Conservation (phyloP, 805 yeast species). For the Teunomyces pallodes region DNA sequence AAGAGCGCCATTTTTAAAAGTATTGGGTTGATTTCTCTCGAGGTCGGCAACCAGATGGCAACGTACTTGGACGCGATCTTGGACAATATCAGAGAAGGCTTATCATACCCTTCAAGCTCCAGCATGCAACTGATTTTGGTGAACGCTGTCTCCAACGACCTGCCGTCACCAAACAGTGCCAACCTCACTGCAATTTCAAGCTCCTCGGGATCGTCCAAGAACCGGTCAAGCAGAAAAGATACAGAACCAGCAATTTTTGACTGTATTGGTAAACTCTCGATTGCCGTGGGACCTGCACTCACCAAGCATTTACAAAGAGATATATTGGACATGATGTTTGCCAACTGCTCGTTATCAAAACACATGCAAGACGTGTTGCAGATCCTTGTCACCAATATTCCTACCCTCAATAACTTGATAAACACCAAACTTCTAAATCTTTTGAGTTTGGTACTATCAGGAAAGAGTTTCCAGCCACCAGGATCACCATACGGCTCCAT, state of each 20-base stretch:
- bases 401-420: conserved; percentile 73
- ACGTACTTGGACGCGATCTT: conserved; percentile 87
- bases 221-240: conserved; percentile 59
- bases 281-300: conserved; percentile 89
- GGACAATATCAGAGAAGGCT: conserved; percentile 77
- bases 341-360: conserved; percentile 76
- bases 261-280: conserved; percentile 82
- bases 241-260: conserved; percentile 84
- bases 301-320: conserved; percentile 86
- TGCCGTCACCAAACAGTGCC: conserved; percentile 11
- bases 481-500: conserved; percentile 74
- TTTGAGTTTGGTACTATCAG: conserved; percentile 74
- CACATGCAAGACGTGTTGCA: conserved; percentile 75
- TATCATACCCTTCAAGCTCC: conserved; percentile 41
- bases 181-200: conserved; percentile 25
- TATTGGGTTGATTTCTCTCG: conserved; percentile 79
- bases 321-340: conserved; percentile 70
- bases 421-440: conserved; percentile 69
- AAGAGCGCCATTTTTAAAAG: conserved; percentile 72
- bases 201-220: conserved; percentile 43
- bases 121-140: conserved; percentile 40
- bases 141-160: conserved; percentile 33
- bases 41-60: conserved; percentile 79
- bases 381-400: conserved; percentile 67
- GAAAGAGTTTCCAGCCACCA: conserved; percentile 76